phyloP scores from a whole-genome alignment of 176 grass and related monocot species.

The Olyra latifolia region DNA sequence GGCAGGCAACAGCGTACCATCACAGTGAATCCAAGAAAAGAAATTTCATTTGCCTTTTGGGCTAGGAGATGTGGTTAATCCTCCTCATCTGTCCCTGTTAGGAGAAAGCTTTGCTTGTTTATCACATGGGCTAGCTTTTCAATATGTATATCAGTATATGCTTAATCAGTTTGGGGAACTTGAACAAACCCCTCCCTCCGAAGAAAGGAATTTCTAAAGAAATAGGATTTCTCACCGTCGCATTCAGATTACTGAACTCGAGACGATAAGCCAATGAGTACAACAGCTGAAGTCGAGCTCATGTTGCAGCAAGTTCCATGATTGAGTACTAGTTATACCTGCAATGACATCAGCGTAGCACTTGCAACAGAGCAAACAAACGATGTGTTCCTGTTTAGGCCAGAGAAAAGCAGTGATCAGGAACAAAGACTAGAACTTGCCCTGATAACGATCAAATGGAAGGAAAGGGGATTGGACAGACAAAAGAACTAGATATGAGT shows the following conservation, averaged over 20 bases:
- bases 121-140: constrained; percentile 21
- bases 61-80: constrained; percentile 20
- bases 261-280: constrained; percentile 4
- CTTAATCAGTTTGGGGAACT: constrained; percentile 34
- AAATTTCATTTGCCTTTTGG: not conserved
- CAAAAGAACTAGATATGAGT: constrained; percentile 55
- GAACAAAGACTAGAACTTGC: constrained; percentile 23
- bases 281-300: not conserved
- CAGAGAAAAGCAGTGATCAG: constrained; percentile 45
- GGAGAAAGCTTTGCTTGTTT: constrained; percentile 15
- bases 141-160: not conserved
- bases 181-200: constrained; percentile 11
- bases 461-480: constrained; percentile 35
- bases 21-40: constrained; percentile 4
- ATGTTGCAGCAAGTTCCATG: constrained; percentile 21
- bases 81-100: not conserved
- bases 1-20: constrained; percentile 28
- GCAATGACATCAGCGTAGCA: constrained; percentile 31
- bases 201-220: constrained; percentile 43
- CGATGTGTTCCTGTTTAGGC: constrained; percentile 48
- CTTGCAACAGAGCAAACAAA: constrained; percentile 32
- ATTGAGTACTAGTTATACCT: constrained; percentile 18
- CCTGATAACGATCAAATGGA: constrained; percentile 32
- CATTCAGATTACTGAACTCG: constrained; percentile 21
- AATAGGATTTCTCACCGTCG: constrained; percentile 4